These are phyloP conservation scores for Penicillium flavigenum DNA, from an alignment of 495 filamentous ascomycete genomes.

Conservation along the genomic window DNA sequence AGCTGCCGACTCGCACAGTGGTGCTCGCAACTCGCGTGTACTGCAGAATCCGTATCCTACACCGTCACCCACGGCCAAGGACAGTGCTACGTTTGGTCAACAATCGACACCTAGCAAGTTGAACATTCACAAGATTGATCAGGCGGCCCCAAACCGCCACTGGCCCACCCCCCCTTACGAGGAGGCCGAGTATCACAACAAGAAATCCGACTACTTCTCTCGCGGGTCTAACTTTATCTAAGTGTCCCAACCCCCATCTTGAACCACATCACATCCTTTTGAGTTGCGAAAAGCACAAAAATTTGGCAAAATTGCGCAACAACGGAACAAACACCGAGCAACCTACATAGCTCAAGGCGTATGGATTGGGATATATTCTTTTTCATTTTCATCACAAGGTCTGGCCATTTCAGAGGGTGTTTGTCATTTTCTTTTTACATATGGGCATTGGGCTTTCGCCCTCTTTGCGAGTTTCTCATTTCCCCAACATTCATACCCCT, in stretches of 20 bases:
- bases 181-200: conserved; percentile 85
- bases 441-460: conserved; percentile 18
- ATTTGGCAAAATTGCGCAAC: conserved; percentile 29
- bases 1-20: conserved; percentile 39
- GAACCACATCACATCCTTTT: conserved; percentile 17
- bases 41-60: conserved; percentile 86
- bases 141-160: conserved; percentile 60
- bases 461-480: conserved; percentile 21
- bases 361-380: conserved; percentile 26
- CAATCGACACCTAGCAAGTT: conserved; percentile 55
- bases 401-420: conserved; percentile 22
- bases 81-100: conserved; percentile 65
- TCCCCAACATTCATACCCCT: conserved; percentile 42
- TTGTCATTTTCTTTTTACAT: conserved; percentile 21
- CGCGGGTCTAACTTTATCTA: conserved; percentile 55
- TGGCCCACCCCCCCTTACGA: conserved; percentile 97
- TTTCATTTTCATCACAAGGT: conserved; percentile 30
- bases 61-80: conserved; percentile 83
- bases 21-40: conserved; percentile 42
- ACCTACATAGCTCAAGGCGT: conserved; percentile 36
- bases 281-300: conserved; percentile 27
- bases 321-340: conserved; percentile 22
- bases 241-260: conserved; percentile 17
- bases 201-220: conserved; percentile 71
- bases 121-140: conserved; percentile 58